Evolutionary conservation across 1,139 yeast genomes (phyloP).

Genomic region (Tardiomyces blankii): DNA sequence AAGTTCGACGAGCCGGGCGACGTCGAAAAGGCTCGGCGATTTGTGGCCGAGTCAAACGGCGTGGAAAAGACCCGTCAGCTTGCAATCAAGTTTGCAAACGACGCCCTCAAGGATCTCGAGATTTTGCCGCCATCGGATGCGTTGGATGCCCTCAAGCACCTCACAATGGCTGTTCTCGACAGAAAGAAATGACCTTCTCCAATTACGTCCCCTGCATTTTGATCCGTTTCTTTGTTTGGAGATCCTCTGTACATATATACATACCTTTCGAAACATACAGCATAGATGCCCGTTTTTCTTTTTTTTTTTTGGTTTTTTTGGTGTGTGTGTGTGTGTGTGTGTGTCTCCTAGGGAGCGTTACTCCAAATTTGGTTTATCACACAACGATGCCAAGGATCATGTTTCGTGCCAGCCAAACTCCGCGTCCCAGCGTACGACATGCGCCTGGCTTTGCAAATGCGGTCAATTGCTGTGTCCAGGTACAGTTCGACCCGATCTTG

Average conservation of each 20-base stretch:
- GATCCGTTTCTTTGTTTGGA: no score
- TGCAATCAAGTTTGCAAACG: slow-evolving; percentile 68
- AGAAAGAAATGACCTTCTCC: slow-evolving; percentile 36
- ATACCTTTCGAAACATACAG: no score
- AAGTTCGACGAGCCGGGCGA: slow-evolving; percentile 78
- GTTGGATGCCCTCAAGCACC: slow-evolving; percentile 72
- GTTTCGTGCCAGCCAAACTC: background rate
- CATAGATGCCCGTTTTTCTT: background rate
- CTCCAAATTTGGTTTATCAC: background rate
- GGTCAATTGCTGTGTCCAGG: background rate
- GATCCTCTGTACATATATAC: no score
- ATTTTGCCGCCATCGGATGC: slow-evolving; percentile 81
- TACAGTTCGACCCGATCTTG: background rate
- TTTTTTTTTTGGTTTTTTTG: no score
- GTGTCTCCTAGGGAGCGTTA: background rate
- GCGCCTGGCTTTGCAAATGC: background rate
- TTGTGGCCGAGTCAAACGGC: slow-evolving; percentile 65
- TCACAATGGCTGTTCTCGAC: slow-evolving; percentile 75
- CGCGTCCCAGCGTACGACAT: background rate
- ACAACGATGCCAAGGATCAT: background rate
- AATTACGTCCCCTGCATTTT: no score
- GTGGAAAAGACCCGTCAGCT: slow-evolving; percentile 63
- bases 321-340: no score
- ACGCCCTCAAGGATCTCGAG: slow-evolving; percentile 57
- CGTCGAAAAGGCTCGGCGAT: slow-evolving; percentile 62